Evolutionary conservation across 1,284 basidiomycete genomes (phyloP).

Genomic region (Ceratobasidium sp.): DNA sequence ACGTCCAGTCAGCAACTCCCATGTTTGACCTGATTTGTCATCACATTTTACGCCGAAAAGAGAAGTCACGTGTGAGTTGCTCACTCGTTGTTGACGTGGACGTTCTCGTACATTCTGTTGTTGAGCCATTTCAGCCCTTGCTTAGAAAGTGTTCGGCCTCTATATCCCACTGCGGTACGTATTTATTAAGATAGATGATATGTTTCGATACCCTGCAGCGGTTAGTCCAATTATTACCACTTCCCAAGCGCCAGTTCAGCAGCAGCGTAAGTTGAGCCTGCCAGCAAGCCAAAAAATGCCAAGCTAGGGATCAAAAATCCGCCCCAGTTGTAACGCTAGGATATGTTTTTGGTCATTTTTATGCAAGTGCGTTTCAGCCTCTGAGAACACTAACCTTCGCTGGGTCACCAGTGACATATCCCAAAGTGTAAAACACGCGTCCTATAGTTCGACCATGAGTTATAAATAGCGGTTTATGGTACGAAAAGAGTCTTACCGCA

Average conservation of each 20-base stretch:
- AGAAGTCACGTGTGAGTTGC: not conserved
- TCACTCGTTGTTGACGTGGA: not conserved
- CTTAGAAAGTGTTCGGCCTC: not conserved
- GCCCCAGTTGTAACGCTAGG: conserved; percentile 22
- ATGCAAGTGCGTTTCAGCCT: not conserved
- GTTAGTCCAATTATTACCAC: not conserved
- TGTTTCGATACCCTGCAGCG: too few relatives aligned
- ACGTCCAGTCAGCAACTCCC: conserved; percentile 32
- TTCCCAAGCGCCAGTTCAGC: conserved; percentile 15
- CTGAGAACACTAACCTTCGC: conserved; percentile 10
- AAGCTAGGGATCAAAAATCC: conserved; percentile 2
- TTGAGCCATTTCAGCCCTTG: not conserved
- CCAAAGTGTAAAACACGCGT: conserved; percentile 28
- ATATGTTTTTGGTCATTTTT: not conserved
- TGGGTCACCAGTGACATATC: conserved; percentile 27
- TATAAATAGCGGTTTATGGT: too few relatives aligned
- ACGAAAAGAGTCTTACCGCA: not conserved
- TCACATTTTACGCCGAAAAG: not conserved
- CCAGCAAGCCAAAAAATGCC: conserved; percentile 10
- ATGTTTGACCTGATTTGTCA: conserved; percentile 2
- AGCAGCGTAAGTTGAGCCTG: conserved; percentile 13
- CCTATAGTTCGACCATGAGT: not conserved
- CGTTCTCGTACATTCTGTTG: not conserved
- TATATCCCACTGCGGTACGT: not conserved
- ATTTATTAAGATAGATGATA: not conserved